phyloP scores from a whole-genome alignment of 352 stramenopile genomes.

The Phytophthora megakarya region DNA sequence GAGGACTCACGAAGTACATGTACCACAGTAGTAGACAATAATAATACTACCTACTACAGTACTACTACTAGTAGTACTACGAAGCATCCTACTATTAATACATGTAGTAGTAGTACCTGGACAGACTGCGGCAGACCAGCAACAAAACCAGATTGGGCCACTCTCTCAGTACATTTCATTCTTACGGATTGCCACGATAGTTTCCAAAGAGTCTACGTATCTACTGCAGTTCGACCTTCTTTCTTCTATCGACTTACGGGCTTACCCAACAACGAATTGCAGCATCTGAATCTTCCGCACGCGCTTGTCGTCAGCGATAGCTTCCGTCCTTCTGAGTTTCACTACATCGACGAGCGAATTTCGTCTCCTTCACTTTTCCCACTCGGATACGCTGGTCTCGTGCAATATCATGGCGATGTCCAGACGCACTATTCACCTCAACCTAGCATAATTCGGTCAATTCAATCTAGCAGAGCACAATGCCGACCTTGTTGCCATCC shows the following conservation, averaged over 20 bases:
- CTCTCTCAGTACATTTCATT: not conserved
- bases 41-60: too few relatives aligned
- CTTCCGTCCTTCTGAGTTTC: not conserved
- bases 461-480: constrained; percentile 57
- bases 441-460: not conserved
- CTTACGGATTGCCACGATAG: constrained; percentile 10
- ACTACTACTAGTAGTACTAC: too few relatives aligned
- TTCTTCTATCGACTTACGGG: constrained; percentile 26
- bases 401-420: constrained; percentile 16
- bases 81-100: too few relatives aligned
- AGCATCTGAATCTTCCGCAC: constrained; percentile 8
- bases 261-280: constrained; percentile 18
- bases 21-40: too few relatives aligned
- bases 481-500: constrained; percentile 44
- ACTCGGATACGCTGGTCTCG: not conserved
- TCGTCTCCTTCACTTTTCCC: constrained; percentile 15
- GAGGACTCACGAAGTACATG: too few relatives aligned
- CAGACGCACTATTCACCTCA: constrained; percentile 9
- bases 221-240: constrained; percentile 13
- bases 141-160: constrained; percentile 3
- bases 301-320: constrained; percentile 9
- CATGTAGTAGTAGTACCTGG: too few relatives aligned
- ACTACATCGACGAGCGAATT: not conserved
- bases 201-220: constrained; percentile 5
- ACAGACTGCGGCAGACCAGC: constrained; percentile 8